Conservation (phyloP, 306 rosid genomes). For the Mimosa pudica region DNA sequence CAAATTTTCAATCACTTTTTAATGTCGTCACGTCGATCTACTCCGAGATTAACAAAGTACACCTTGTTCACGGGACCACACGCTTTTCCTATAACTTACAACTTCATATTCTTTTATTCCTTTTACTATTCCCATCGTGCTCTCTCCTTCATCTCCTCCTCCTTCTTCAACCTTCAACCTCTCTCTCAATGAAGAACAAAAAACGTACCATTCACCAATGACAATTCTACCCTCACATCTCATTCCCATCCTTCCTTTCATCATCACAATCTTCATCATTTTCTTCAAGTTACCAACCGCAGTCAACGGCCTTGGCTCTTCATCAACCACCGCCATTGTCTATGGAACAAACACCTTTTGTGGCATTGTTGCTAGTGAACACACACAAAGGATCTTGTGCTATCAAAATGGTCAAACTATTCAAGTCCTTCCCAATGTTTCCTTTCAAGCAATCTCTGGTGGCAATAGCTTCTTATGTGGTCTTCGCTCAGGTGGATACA, state of each 20-base stretch:
- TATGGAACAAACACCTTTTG: constrained; percentile 44
- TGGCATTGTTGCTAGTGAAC: constrained; percentile 41
- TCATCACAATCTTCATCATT: not conserved
- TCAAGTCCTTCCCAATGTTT: constrained; percentile 35
- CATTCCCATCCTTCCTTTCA: not conserved
- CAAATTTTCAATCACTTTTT: not conserved
- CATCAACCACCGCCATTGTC: constrained; percentile 46
- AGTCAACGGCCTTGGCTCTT: constrained; percentile 40
- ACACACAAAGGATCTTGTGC: constrained; percentile 39
- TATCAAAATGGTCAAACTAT: constrained; percentile 15
- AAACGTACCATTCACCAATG: constrained; percentile 34
- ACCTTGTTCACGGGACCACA: constrained; percentile 5
- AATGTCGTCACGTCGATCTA: not conserved
- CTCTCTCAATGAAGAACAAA: constrained; percentile 42
- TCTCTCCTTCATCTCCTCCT: not conserved
- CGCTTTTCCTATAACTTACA: not conserved
- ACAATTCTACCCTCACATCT: constrained; percentile 2
- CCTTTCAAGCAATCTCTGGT: constrained; percentile 48
- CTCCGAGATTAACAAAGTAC: not conserved
- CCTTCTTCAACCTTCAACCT: constrained; percentile 29
- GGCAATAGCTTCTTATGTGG: constrained; percentile 58
- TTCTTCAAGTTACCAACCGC: constrained; percentile 9
- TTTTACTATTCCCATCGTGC: not conserved
- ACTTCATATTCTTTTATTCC: not conserved
- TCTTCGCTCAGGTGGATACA: constrained; percentile 41